These are phyloP conservation scores for Ocimum tenuiflorum DNA, from an alignment of 257 asterid species.

Conservation along the genomic window DNA sequence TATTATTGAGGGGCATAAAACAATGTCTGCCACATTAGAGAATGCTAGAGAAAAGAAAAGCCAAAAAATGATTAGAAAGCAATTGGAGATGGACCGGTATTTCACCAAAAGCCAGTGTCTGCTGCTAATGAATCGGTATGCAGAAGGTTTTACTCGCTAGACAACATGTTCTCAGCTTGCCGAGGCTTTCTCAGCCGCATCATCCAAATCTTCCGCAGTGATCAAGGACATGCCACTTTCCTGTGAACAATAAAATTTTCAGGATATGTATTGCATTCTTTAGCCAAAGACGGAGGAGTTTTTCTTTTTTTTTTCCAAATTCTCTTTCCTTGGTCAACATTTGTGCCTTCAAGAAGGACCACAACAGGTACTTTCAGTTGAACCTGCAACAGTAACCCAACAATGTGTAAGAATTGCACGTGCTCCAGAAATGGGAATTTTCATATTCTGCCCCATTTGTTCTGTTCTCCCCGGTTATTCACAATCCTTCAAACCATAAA, in stretches of 20 bases:
- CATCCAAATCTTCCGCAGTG: constrained; percentile 88
- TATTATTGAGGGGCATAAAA: too few relatives aligned
- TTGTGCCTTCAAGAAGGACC: constrained; percentile 94
- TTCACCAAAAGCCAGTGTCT: not conserved
- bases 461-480: too few relatives aligned
- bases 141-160: constrained; percentile 3
- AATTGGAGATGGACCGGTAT: too few relatives aligned
- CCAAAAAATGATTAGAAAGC: too few relatives aligned
- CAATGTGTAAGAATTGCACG: not conserved
- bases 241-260: constrained; percentile 27
- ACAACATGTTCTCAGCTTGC: constrained; percentile 23
- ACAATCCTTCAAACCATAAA: too few relatives aligned
- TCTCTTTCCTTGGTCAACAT: constrained; percentile 90
- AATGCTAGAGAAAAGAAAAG: too few relatives aligned
- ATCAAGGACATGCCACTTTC: constrained; percentile 81
- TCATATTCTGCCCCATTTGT: not conserved
- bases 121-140: constrained; percentile 11
- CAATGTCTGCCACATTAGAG: too few relatives aligned
- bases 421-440: not conserved
- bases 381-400: constrained; percentile 38
- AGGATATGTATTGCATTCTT: not conserved
- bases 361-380: constrained; percentile 84
- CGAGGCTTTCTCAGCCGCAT: constrained; percentile 73
- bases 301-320: constrained; percentile 59
- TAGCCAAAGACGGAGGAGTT: not conserved